These are phyloP conservation scores for Xylaria digitata DNA, from an alignment of 2,329 filamentous ascomycete genomes.

Conservation along the genomic window DNA sequence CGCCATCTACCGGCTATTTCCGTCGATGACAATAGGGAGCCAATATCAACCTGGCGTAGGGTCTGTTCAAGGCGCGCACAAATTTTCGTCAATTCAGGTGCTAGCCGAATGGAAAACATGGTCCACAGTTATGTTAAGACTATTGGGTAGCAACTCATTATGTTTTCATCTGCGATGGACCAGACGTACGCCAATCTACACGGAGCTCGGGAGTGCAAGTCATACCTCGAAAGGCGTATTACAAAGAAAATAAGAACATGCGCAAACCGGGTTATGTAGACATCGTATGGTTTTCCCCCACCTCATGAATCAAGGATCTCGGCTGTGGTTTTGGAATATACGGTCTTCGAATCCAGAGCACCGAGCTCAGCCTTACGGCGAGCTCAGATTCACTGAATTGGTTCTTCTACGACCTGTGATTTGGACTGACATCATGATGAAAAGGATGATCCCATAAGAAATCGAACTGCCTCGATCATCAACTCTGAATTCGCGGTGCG, in stretches of 20 bases:
- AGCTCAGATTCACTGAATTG: conserved; percentile 72
- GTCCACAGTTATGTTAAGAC: background rate
- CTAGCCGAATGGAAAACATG: too few relatives aligned
- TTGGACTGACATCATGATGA: conserved; percentile 84
- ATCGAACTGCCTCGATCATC: conserved; percentile 86
- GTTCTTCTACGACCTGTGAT: conserved; percentile 95
- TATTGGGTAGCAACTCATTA: too few relatives aligned
- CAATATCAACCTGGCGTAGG: too few relatives aligned
- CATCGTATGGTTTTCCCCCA: conserved; percentile 88
- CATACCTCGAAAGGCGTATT: background rate
- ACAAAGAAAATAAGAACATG: background rate
- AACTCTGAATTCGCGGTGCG: conserved; percentile 71
- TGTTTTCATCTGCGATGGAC: background rate
- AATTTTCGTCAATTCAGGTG: too few relatives aligned
- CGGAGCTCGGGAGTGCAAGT: background rate
- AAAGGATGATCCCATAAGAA: conserved; percentile 80
- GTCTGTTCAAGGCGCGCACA: too few relatives aligned
- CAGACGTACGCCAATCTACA: background rate
- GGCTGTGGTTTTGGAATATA: conserved; percentile 93
- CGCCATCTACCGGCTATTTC: too few relatives aligned
- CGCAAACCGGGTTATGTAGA: conserved; percentile 65
- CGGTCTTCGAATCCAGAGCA: conserved; percentile 69
- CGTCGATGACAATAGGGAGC: too few relatives aligned
- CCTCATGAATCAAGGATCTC: conserved; percentile 91
- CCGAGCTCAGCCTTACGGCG: conserved; percentile 76